Conservation (phyloP, 768 basidiomycete species). For the Mycena metata region DNA sequence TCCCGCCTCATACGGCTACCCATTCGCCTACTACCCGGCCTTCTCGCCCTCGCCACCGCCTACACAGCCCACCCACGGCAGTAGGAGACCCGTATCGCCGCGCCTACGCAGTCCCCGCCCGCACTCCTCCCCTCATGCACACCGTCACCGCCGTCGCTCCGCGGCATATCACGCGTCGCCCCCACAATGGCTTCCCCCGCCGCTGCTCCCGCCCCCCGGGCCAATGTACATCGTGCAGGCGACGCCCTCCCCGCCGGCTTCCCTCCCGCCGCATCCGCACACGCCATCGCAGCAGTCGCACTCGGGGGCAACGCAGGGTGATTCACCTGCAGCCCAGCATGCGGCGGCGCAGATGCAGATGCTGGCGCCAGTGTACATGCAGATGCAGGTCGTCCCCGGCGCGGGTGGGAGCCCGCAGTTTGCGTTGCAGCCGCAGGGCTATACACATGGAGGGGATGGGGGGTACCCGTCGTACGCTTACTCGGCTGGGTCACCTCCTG, state of each 20-base stretch:
- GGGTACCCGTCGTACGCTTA: background rate
- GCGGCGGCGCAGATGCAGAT: slow-evolving; percentile 34
- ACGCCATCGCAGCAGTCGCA: too few species aligned
- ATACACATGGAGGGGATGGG: too few species aligned
- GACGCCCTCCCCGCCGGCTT: slow-evolving; percentile 10
- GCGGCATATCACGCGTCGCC: slow-evolving; percentile 15
- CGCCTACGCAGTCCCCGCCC: background rate
- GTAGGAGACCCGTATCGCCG: background rate
- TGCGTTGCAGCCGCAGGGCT: slow-evolving; percentile 2
- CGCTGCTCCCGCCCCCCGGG: slow-evolving; percentile 25
- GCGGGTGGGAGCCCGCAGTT: slow-evolving; percentile 4
- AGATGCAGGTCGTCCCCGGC: slow-evolving; percentile 21
- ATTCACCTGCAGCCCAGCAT: background rate
- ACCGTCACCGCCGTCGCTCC: slow-evolving; percentile 30
- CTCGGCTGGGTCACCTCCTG: slow-evolving; percentile 14
- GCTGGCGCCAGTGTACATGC: background rate
- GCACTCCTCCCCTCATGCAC: slow-evolving; percentile 2
- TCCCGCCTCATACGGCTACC: background rate
- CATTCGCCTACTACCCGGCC: slow-evolving; percentile 27
- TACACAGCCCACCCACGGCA: background rate
- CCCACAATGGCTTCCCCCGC: slow-evolving; percentile 12
- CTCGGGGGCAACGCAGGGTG: background rate
- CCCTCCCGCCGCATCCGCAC: background rate
- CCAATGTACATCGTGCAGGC: slow-evolving; percentile 36
- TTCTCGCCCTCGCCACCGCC: slow-evolving; percentile 25